These are phyloP conservation scores for Triticum timopheevii DNA, from an alignment of 176 grass and related monocot genomes.

Conservation along the genomic window DNA sequence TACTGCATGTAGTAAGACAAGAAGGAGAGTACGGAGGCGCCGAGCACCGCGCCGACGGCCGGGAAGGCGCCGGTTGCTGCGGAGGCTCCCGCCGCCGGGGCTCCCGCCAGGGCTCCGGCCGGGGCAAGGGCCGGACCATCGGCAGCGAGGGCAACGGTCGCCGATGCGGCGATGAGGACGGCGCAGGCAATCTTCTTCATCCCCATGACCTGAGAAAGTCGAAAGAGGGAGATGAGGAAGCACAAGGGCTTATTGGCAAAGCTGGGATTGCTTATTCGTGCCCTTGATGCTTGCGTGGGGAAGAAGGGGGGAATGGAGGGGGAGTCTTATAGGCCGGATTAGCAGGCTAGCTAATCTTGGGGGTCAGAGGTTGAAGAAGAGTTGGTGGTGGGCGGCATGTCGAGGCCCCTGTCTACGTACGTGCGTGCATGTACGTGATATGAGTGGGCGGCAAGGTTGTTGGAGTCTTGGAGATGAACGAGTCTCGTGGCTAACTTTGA, in stretches of 20 bases:
- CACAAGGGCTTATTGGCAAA: conserved; percentile 25
- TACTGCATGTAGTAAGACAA: conserved; percentile 79
- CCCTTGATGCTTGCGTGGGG: conserved; percentile 50
- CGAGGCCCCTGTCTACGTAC: conserved; percentile 31
- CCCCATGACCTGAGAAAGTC: conserved; percentile 43
- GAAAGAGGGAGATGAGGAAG: conserved; percentile 40
- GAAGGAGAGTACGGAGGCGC: conserved; percentile 73
- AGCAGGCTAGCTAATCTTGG: conserved; percentile 27
- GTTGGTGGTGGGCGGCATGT: conserved; percentile 57
- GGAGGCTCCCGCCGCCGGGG: conserved; percentile 55
- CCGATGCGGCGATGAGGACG: conserved; percentile 56
- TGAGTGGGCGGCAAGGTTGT: conserved; percentile 37
- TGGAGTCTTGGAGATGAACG: conserved; percentile 32
- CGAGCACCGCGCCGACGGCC: conserved; percentile 42
- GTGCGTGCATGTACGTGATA: conserved; percentile 44
- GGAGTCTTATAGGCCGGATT: conserved; percentile 45
- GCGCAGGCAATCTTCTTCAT: conserved; percentile 89
- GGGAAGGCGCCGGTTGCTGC: conserved; percentile 33
- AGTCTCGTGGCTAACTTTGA: conserved; percentile 18
- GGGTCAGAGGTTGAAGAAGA: neutral
- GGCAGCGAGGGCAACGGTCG: conserved; percentile 55
- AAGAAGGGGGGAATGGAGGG: neutral
- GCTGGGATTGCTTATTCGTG: conserved; percentile 21
- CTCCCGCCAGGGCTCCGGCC: conserved; percentile 35
- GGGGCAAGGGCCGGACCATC: conserved; percentile 65